phyloP scores from a whole-genome alignment of 257 asterid genomes.

The Solanum pimpinellifolium region DNA sequence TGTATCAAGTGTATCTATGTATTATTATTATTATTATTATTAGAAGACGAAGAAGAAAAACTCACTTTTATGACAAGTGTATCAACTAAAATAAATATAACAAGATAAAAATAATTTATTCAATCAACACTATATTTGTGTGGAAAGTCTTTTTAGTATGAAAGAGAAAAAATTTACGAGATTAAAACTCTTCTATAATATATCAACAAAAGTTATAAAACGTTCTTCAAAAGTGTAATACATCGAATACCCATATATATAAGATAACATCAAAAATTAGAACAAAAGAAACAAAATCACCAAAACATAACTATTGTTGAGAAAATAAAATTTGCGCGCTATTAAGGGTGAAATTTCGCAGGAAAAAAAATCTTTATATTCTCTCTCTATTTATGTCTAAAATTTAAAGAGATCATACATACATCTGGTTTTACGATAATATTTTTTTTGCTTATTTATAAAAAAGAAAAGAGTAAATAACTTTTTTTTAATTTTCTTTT shows the following conservation, averaged over 20 bases:
- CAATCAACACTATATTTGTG: neutral
- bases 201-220: neutral
- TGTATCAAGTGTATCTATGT: too few relatives aligned
- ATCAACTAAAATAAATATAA: neutral
- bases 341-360: too few relatives aligned
- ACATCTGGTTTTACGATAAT: neutral
- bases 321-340: neutral
- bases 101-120: neutral
- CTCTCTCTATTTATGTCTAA: neutral
- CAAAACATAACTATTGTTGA: too few relatives aligned
- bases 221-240: neutral
- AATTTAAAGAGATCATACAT: neutral
- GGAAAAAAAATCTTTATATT: neutral
- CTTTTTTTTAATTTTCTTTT: too few relatives aligned
- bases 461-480: too few relatives aligned
- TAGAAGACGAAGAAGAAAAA: too few relatives aligned
- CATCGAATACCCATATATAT: too few relatives aligned
- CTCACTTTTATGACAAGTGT: neutral
- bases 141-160: too few relatives aligned
- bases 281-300: neutral
- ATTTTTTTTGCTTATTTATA: too few relatives aligned
- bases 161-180: neutral
- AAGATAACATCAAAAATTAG: too few relatives aligned
- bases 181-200: neutral
- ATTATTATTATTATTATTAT: too few relatives aligned